Evolutionary conservation across 306 rosid genomes (phyloP).

Genomic region (Fagus sylvatica): DNA sequence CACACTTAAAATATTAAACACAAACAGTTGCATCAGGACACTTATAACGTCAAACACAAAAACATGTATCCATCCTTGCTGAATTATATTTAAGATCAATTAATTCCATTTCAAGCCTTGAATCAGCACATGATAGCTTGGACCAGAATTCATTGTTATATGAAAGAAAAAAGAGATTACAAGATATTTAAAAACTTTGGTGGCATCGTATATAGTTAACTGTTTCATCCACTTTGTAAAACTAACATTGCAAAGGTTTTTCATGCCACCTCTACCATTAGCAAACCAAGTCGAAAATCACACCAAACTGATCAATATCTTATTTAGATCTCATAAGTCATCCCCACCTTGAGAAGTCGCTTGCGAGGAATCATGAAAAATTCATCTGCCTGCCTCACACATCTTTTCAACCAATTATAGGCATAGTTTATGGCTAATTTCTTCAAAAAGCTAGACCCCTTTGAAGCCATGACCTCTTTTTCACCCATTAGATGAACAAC

Average conservation of each 20-base stretch:
- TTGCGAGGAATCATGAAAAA: constrained; percentile 65
- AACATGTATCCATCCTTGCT: too few species aligned
- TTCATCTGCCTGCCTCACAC: constrained; percentile 57
- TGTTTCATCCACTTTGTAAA: neutral
- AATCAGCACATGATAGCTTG: too few species aligned
- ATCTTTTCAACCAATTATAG: constrained; percentile 54
- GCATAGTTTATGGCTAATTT: constrained; percentile 57
- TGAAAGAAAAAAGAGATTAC: too few species aligned
- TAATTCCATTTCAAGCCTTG: too few species aligned
- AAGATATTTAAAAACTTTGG: too few species aligned
- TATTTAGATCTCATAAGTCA: constrained; percentile 62
- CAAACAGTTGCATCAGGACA: too few species aligned
- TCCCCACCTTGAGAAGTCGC: constrained; percentile 75
- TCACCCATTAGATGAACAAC: constrained; percentile 72
- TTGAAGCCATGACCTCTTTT: constrained; percentile 55
- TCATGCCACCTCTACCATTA: neutral
- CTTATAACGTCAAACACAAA: too few species aligned
- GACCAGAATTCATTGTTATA: too few species aligned
- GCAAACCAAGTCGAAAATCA: neutral
- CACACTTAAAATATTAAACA: too few species aligned
- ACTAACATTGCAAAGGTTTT: neutral
- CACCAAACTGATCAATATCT: neutral
- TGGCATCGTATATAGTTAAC: neutral
- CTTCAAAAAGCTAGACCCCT: constrained; percentile 38
- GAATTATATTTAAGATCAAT: too few species aligned